A percentile compares a stretch with the other conserved stretches of the same genome.
Evolutionary conservation across 768 basidiomycete genomes (phyloP).

Genomic region (Paxillus rubicundulus): DNA sequence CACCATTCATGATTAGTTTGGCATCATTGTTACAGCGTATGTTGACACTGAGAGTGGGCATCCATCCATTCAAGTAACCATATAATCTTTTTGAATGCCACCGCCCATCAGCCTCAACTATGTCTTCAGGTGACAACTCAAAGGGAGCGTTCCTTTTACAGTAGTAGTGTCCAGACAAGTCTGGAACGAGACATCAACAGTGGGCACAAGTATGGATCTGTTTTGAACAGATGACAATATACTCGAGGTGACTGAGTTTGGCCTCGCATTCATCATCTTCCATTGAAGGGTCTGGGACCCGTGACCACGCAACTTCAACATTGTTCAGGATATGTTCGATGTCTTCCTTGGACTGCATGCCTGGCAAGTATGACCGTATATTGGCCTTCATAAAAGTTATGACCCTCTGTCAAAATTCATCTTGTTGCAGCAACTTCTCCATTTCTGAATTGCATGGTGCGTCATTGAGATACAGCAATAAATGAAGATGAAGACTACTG

Average conservation of each 20-base stretch:
- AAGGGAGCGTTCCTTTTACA: slow-evolving; percentile 3
- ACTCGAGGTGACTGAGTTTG: neutral
- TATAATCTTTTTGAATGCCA: neutral
- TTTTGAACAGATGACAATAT: neutral
- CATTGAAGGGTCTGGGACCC: slow-evolving; percentile 33
- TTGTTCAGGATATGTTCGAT: slow-evolving; percentile 24
- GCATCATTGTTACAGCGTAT: slow-evolving; percentile 37
- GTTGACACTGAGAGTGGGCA: slow-evolving; percentile 20
- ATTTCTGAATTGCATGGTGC: slow-evolving; percentile 33
- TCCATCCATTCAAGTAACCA: slow-evolving; percentile 15
- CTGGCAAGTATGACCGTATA: slow-evolving; percentile 32
- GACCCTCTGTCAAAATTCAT: slow-evolving; percentile 28
- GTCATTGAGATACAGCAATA: slow-evolving; percentile 38
- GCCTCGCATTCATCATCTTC: neutral
- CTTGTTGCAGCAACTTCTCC: slow-evolving; percentile 16
- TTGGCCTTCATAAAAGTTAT: slow-evolving; percentile 28
- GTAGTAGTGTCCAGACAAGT: neutral
- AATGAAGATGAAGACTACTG: too few species aligned
- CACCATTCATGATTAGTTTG: slow-evolving; percentile 37
- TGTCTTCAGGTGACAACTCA: neutral
- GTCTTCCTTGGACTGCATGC: slow-evolving; percentile 15
- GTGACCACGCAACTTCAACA: slow-evolving; percentile 29
- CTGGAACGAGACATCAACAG: neutral
- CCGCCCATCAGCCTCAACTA: neutral
- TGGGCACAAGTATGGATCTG: neutral